Evolutionary conservation across 1,284 basidiomycete species (phyloP), one percentile per base, ranked within the genome.

Genomic region (Pseudomicrostroma phylloplanum): DNA sequence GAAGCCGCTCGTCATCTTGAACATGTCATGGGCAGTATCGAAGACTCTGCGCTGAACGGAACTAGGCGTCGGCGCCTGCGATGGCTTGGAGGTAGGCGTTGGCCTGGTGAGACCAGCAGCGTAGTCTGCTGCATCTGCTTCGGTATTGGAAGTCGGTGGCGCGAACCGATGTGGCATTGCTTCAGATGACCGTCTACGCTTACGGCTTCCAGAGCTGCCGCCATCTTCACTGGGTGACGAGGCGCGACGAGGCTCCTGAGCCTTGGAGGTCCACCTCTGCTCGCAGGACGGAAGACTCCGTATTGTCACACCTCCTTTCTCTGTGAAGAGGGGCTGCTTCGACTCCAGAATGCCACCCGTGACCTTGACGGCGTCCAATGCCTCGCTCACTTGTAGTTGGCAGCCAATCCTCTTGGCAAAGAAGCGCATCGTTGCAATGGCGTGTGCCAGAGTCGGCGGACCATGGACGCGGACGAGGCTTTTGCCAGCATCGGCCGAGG

Each of bases 401-500:
- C 77, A 69, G 63, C 67, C 61, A 21, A 68, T 67, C 6, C 72
- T 61, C 58, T 67, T 70, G 15, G 69, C 70, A 55, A 68, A 71
- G 23, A 65, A 62, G 13, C 82, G 73, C 58, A 81, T 86, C 1
- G 88, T 85, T 13, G 89, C 88, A 43, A 93, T 74, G 58, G 83
- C 84, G 73, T 92, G 89, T 21, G 83, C 78, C 21, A 89, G 79
- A 25, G 89, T 89, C 7, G 83, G 83, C 0, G 91, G 91, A 6
- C 91, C 92, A 40, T 86, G 81, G 21, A 93, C 74, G 30, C 85
- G 80, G 41, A 93, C 62, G 48, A 23, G 13, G 21, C 7, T 25
- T 19, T 54, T 54, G 2, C 21, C 21, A 15, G 17, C 51, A 54
- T 93, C 91, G 6, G 89, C 89, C 64, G 89, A 82, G 1, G 86